Base-by-base conservation (phyloP, 2,329 filamentous ascomycete genomes). In the Verticillium isaacii region DNA sequence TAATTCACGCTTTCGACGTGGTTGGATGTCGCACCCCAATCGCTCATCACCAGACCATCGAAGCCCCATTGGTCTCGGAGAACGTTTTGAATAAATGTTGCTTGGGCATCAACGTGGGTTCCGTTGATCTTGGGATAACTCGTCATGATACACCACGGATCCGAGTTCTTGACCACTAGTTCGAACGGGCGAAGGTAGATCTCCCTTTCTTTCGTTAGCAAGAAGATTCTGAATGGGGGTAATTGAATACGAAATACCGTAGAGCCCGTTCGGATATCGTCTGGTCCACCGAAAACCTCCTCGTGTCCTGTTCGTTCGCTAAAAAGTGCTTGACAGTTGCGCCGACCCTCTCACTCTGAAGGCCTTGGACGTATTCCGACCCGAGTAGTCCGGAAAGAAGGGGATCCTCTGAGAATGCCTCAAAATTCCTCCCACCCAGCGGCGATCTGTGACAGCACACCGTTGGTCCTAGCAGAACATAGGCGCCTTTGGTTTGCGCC, bases 131-230 rank as follows among this genome's bases (percentile, higher is more conserved):
- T 79, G 64, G 85, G 86, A 67, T 87, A 87, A 3, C 83, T 78
- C 8, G 82, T 84, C 85, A 87, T 87, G 14, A 85, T 71, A 61
- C 82, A 80, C 67, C 80, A 80, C 2, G 83, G 81, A 32, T 82
- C 80, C 8, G 80, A 81, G 32, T 86, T 80, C 23, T 81, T 76
- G 61, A 88, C 76, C 0, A 84, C 84, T 62, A 88, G 80, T 69
- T 88, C 83, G 64, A 89, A 89, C 0, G 87, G 86, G 69, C 84
- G 77, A 3, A 89, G 76, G 65, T 89, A 89, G n/a, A 89, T 83
- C 68, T 89, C 87, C 19, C 34, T 36, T 9, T 36, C 3, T 14
- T 11, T 11, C 34, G 7, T 36, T 14, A 36, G 34, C 9, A 36
- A 14, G 14, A 9, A 36, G 9, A 36, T 9, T 36, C 34, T 5